A percentile compares a stretch with the other conserved stretches of the same genome.
Evolutionary conservation across 345 rosid species (phyloP).

Genomic region (Heritiera littoralis): DNA sequence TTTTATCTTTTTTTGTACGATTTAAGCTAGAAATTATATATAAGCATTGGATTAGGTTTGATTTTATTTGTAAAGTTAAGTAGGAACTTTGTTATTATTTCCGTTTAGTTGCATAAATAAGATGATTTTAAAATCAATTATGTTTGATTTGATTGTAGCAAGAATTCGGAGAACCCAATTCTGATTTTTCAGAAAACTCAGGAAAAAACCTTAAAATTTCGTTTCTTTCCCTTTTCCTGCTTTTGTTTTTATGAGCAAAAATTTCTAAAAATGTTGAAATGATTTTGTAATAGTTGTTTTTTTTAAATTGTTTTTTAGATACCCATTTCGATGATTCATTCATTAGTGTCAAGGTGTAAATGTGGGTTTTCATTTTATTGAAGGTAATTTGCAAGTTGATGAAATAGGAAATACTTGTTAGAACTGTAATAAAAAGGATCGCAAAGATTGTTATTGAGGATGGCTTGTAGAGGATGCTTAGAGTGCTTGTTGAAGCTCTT

Average conservation of each 20-base stretch:
- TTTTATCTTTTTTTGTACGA: not conserved
- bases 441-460: slow-evolving; percentile 19
- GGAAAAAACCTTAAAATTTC: not conserved
- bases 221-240: not conserved
- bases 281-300: not conserved
- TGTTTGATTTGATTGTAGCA: not conserved
- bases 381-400: slow-evolving; percentile 35
- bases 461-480: slow-evolving; percentile 85
- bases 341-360: slow-evolving; percentile 15
- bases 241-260: not conserved
- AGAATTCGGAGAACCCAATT: slow-evolving; percentile 2
- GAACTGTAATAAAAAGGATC: slow-evolving; percentile 17
- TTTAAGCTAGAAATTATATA: not conserved
- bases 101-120: slow-evolving; percentile 12
- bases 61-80: not conserved
- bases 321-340: not conserved
- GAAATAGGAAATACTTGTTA: slow-evolving; percentile 30
- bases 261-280: not conserved
- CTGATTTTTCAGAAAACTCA: slow-evolving; percentile 14
- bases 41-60: slow-evolving; percentile 4
- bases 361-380: slow-evolving; percentile 15
- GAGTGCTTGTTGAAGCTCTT: slow-evolving; percentile 83
- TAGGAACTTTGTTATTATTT: not conserved
- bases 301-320: not conserved
- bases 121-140: not conserved